Evolutionary conservation across 305 asterid species (phyloP).

Genomic region (Ilex paraguariensis): DNA sequence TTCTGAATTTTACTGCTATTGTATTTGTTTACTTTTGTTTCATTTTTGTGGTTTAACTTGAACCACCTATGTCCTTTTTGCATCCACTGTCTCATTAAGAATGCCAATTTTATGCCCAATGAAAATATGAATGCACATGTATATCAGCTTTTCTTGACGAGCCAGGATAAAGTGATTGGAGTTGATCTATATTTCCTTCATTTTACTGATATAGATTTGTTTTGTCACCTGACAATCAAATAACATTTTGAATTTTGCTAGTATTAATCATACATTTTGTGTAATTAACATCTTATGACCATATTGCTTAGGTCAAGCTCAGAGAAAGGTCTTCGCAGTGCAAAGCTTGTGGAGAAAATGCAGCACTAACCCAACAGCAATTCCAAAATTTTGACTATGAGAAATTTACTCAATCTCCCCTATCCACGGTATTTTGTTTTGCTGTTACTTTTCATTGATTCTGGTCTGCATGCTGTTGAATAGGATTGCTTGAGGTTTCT

Average conservation of each 20-base stretch:
- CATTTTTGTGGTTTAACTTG: too few species aligned
- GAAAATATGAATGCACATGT: too few species aligned
- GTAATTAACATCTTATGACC: conserved; percentile 10
- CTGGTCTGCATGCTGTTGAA: too few species aligned
- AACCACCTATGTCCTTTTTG: too few species aligned
- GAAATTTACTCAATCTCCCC: conserved; percentile 66
- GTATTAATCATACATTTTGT: neutral
- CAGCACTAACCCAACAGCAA: conserved; percentile 41
- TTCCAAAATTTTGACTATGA: conserved; percentile 54
- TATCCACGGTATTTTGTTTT: conserved; percentile 51
- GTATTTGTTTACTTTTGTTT: too few species aligned
- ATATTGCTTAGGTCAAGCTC: conserved; percentile 58
- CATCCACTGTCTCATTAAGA: neutral
- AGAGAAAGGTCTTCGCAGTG: conserved; percentile 85
- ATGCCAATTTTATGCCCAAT: too few species aligned
- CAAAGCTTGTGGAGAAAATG: conserved; percentile 71
- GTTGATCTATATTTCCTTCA: too few species aligned
- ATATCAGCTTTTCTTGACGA: neutral
- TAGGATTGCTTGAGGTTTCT: too few species aligned
- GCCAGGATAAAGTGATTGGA: neutral
- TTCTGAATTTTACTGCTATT: too few species aligned
- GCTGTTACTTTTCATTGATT: conserved; percentile 1
- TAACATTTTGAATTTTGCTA: neutral
- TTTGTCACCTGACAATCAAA: neutral
- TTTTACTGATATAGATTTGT: neutral